phyloP scores from a whole-genome alignment of 805 yeast genomes.

The Saccharomycopsis selenospora region DNA sequence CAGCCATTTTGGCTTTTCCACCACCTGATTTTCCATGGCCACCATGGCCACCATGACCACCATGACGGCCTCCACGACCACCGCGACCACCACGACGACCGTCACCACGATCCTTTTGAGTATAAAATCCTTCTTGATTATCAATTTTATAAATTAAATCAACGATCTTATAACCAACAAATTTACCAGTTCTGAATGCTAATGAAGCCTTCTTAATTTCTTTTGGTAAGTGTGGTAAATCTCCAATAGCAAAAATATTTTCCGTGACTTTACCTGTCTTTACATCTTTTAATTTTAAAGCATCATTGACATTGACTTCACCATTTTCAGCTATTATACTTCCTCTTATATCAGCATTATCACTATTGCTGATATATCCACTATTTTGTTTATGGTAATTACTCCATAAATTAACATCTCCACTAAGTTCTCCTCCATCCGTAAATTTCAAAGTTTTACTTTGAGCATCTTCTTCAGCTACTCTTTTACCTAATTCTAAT shows the following conservation, averaged over 20 bases:
- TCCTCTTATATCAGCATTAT: constrained; percentile 19
- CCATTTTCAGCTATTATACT: constrained; percentile 24
- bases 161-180: constrained; percentile 25
- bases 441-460: too few relatives aligned
- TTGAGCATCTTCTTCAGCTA: constrained; percentile 26
- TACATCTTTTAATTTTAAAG: constrained; percentile 25
- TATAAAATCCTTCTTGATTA: too few relatives aligned
- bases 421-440: constrained; percentile 3
- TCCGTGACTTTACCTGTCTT: not conserved
- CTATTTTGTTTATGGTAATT: constrained; percentile 31
- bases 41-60: too few relatives aligned
- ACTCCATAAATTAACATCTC: constrained; percentile 35
- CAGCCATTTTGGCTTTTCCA: constrained; percentile 22
- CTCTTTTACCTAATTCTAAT: constrained; percentile 28
- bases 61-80: too few relatives aligned
- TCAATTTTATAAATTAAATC: constrained; percentile 17
- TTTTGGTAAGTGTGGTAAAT: constrained; percentile 25
- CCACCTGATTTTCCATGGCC: too few relatives aligned
- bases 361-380: constrained; percentile 24
- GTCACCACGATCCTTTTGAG: too few relatives aligned
- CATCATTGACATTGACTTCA: constrained; percentile 26
- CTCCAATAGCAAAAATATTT: constrained; percentile 34
- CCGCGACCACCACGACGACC: too few relatives aligned
- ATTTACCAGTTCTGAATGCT: constrained; percentile 28
- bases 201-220: constrained; percentile 37